Base-by-base conservation (phyloP, 2,329 filamentous ascomycete species). In the Pyrenochaeta sp. region DNA sequence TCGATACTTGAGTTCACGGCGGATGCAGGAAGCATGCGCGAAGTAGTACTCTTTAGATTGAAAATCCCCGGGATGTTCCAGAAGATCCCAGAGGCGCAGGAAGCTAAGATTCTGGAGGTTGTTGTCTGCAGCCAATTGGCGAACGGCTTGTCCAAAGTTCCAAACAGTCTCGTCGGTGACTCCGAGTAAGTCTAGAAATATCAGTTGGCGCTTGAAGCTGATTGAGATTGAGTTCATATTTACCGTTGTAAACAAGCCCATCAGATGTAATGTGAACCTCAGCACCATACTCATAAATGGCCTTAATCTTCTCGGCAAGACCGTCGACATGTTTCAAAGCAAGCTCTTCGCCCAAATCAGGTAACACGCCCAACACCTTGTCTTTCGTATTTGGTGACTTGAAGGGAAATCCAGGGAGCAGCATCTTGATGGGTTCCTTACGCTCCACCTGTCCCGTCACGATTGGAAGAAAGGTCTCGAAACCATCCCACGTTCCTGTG, bases 321-420 rank as follows among this genome's bases (percentile, higher is more conserved):
- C 73, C 71, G 41, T 80, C 75, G 35, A 81, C 61, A 50, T 77
- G 76, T n/a, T 68, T 66, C 23, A 80, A 61, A 3, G 78, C 78
- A 37, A 81, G 62, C 48, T 79, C 75, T 51, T 80, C 79, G 5
- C 73, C 78, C 7, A 78, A 60, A 45, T 81, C 79, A 1, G 78
- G 79, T 12, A 79, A 56, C 1, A 57, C 58, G n/a, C 77, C 83
- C 4, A 87, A 68, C 0, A 85, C 83, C 53, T 88, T 88, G 18
- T 79, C 75, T 1, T 67, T 65, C 0, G 75, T 77, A 56, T 87
- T 87, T 10, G 85, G 82, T 0, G 83, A 86, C 61, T 87, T 87
- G 77, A 85, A 87, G 0, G 85, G 85, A 40, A 87, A 87, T 0
- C 83, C 84, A 0, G 85, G 85, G 0, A 87, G 77, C 12, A 72